Percentiles rank a stretch among this genome's conserved stretches.
Conservation (phyloP, 176 grass and related monocot genomes). For the Carex scoparia region DNA sequence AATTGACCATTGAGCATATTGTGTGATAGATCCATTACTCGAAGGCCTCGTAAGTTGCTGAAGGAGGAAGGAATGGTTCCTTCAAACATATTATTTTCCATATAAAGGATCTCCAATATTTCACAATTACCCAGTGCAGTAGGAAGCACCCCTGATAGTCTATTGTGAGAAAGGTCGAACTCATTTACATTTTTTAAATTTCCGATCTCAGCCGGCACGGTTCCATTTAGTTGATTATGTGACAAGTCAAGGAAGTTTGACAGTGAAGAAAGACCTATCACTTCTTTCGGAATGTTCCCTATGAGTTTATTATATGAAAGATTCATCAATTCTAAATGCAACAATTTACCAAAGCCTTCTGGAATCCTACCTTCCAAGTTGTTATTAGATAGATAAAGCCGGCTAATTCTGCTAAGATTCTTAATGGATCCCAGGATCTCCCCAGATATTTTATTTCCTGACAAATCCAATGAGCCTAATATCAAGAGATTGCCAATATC, state of each 20-base stretch:
- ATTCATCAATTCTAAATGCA: conserved; percentile 27
- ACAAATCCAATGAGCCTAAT: conserved; percentile 30
- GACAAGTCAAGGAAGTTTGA: conserved; percentile 37
- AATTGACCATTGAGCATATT: conserved; percentile 43
- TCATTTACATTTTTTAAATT: conserved; percentile 24
- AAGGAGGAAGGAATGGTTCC: conserved; percentile 51
- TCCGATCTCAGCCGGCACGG: conserved; percentile 34
- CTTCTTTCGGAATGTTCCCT: conserved; percentile 36
- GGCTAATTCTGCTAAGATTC: conserved; percentile 24
- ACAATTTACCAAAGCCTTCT: conserved; percentile 14
- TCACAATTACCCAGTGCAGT: conserved; percentile 29
- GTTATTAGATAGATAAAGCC: conserved; percentile 36
- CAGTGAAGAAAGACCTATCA: conserved; percentile 30
- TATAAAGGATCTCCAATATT: conserved; percentile 28
- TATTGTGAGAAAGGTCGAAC: conserved; percentile 38
- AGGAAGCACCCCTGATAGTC: conserved; percentile 36
- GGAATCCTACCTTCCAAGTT: conserved; percentile 42
- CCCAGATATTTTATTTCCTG: conserved; percentile 38
- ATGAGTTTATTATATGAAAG: conserved; percentile 39
- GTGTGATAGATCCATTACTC: conserved; percentile 37
- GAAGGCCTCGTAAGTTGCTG: conserved; percentile 10
- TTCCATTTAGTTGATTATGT: conserved; percentile 38
- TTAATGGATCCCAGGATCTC: conserved; percentile 39
- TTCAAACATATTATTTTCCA: conserved; percentile 42
- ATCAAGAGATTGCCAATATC: conserved; percentile 33